phyloP scores from a whole-genome alignment of 352 stramenopile species.

The Phytophthora pisi region DNA sequence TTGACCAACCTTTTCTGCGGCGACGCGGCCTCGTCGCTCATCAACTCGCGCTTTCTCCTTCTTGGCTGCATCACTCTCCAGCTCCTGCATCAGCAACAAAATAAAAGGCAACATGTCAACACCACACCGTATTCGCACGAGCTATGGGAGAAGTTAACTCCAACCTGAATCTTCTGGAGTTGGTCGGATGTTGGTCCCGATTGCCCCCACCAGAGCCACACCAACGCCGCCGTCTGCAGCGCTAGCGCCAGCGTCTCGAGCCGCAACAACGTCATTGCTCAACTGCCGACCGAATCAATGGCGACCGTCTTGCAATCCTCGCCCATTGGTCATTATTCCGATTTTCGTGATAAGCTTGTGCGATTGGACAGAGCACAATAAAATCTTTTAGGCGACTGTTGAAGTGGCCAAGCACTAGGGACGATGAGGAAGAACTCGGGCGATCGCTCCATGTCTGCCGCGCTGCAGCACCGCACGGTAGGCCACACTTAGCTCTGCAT shows the following conservation, averaged over 20 bases:
- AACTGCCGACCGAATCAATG: conserved; percentile 22
- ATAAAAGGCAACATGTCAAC: conserved; percentile 14
- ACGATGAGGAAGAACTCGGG: conserved; percentile 47
- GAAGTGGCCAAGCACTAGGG: conserved; percentile 4
- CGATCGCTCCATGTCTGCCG: conserved; percentile 49
- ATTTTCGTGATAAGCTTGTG: conserved; percentile 1
- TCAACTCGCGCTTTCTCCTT: conserved; percentile 63
- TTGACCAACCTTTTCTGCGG: conserved; percentile 64
- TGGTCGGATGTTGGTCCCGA: conserved; percentile 1
- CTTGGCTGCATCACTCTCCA: conserved; percentile 46
- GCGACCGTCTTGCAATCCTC: conserved; percentile 13
- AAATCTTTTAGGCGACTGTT: conserved; percentile 15
- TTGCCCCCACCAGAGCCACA: conserved; percentile 38
- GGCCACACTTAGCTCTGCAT: neutral
- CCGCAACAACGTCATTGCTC: conserved; percentile 27
- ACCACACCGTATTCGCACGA: neutral
- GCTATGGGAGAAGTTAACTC: too few species aligned
- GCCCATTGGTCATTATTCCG: conserved; percentile 27
- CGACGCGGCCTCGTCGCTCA: conserved; percentile 66
- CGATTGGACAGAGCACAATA: conserved; percentile 21
- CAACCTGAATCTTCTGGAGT: conserved; percentile 25
- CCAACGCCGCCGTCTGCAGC: conserved; percentile 36
- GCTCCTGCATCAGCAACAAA: conserved; percentile 17
- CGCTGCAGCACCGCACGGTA: conserved; percentile 65
- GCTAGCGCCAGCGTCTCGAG: conserved; percentile 38